A percentile compares a stretch with the other conserved stretches of the same genome.
These are phyloP conservation scores for Aquilaria yunnanensis DNA, from an alignment of 345 rosid genomes.

Conservation along the genomic window DNA sequence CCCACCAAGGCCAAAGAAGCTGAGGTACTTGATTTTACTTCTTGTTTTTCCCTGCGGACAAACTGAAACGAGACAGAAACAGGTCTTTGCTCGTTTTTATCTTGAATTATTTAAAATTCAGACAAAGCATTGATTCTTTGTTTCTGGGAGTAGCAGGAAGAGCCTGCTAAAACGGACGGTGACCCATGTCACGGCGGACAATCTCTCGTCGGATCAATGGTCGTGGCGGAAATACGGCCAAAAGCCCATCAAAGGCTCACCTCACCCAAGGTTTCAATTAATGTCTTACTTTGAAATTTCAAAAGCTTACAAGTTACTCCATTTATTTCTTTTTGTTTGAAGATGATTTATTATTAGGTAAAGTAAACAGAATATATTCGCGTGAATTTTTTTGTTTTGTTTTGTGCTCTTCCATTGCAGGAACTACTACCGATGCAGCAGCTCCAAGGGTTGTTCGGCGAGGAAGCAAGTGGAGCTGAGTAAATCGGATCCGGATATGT, in stretches of 20 bases:
- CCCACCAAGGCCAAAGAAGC: conserved; percentile 46
- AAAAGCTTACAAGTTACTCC: not conserved
- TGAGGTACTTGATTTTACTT: conserved; percentile 23
- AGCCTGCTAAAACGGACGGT: conserved; percentile 58
- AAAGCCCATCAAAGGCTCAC: conserved; percentile 94
- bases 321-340: not conserved
- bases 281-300: not conserved
- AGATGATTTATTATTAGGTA: not conserved
- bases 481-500: conserved; percentile 50
- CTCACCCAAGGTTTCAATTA: conserved; percentile 61
- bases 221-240: conserved; percentile 98
- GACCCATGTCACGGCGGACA: conserved; percentile 65
- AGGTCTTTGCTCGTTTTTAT: not conserved
- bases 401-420: conserved; percentile 20
- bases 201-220: conserved; percentile 79
- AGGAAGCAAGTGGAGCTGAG: conserved; percentile 90
- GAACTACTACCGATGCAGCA: conserved; percentile 87
- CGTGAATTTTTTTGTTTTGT: too few relatives aligned
- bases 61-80: not conserved
- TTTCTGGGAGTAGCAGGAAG: conserved; percentile 38
- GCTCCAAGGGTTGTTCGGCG: conserved; percentile 80
- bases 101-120: not conserved
- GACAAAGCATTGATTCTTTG: not conserved
- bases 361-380: too few relatives aligned
- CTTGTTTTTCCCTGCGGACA: not conserved